Evolutionary conservation across 2,329 filamentous ascomycete species (phyloP).

Genomic region (Neoarthrinium moseri): DNA sequence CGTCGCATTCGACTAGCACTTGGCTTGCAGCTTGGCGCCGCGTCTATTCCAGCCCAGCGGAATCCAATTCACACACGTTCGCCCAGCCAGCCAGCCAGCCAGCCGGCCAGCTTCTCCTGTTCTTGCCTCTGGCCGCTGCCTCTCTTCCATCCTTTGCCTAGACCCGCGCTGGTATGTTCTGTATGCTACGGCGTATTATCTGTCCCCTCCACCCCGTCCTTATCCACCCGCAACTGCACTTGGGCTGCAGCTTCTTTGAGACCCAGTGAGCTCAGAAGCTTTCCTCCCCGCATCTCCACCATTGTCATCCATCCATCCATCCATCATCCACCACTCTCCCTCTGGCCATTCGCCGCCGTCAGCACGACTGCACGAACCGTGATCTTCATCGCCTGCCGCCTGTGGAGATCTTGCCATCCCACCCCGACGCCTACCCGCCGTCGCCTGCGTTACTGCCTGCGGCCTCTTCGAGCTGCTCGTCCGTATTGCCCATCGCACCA

Average conservation of each 20-base stretch:
- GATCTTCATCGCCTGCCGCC: conserved; percentile 2
- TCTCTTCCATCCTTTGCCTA: no score
- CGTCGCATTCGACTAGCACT: background rate
- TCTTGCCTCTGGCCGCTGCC: background rate
- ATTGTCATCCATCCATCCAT: background rate
- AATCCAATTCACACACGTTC: conserved; percentile 2
- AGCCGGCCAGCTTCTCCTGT: background rate
- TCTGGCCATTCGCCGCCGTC: no score
- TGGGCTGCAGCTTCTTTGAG: background rate
- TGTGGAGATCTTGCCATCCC: background rate
- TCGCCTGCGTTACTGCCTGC: no score
- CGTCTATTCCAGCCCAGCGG: conserved; percentile 1
- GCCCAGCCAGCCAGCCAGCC: no score
- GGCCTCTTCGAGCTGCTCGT: no score
- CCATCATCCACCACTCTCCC: conserved; percentile 2
- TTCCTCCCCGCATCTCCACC: conserved; percentile 10
- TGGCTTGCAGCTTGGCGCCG: conserved; percentile 7
- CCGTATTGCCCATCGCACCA: no score
- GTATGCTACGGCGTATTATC: conserved; percentile 5
- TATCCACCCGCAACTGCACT: background rate
- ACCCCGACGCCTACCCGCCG: background rate
- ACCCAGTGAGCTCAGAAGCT: background rate
- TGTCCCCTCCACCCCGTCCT: conserved; percentile 1
- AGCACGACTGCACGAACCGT: background rate
- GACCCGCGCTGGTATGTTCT: background rate